Evolutionary conservation across 1,139 yeast species (phyloP), one percentile per base, ranked within the genome.

Genomic region (Yamadazyma buinensis): DNA sequence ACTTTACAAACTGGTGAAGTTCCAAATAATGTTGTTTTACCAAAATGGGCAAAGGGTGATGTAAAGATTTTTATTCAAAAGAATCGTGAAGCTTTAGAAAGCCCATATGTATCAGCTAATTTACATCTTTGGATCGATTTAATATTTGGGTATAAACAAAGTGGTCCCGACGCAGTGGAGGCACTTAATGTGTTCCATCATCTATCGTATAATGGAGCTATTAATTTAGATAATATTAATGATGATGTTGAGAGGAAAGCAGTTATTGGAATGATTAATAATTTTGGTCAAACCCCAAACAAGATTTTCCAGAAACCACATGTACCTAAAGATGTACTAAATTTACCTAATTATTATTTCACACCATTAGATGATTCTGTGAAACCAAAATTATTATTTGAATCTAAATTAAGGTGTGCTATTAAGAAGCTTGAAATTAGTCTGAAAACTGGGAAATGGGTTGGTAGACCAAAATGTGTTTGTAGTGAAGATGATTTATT

Each of bases 251-350:
- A 86, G 52, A 72, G 81, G 42, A 67, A 79, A 25, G 92, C 95
- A 0, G 72, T 81, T 2, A 82, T 86, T 21, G 90, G 95, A 1
- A 83, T 84, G 51, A 86, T 86, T 30, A 90, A 86, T 51, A 86
- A 86, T 54, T 86, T 86, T 64, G 96, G 96, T 0, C 96, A 86
- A 53, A 86, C 95, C 0, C 96, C 96, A 1, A 52, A 72, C 30
- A 84, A 82, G 46, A 61, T 86, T 10, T 85, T 86, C 47, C 61
- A 58, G 8, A 70, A 67, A 37, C 80, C 87, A 0, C 95, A 86
- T 54, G 79, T 83, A 1, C 43, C 51, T 26, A 67, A 71, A 32
- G 75, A 67, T 2, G 63, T 67, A 0, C 51, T 61, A 28, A 61
- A 57, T 38, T 38, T 59, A 14, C 67, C 74, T 2, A 60, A 59